phyloP scores from a whole-genome alignment of 805 yeast genomes.

The Nakazawaea pomicola region DNA sequence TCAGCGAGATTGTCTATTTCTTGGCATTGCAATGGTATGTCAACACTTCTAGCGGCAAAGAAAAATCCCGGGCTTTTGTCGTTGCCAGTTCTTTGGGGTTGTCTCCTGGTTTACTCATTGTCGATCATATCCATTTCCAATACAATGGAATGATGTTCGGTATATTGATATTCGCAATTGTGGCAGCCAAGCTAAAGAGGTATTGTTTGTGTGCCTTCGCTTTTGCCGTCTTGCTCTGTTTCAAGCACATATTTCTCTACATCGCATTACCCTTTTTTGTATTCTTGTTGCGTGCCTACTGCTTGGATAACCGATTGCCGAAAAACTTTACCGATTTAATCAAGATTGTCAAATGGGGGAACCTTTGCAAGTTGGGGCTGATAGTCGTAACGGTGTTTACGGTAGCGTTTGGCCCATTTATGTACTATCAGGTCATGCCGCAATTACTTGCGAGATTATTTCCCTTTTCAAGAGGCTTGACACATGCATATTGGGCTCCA shows the following conservation, averaged over 20 bases:
- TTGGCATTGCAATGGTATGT: constrained; percentile 68
- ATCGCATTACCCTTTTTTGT: constrained; percentile 92
- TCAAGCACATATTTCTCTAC: constrained; percentile 90
- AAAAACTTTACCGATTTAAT: constrained; percentile 22
- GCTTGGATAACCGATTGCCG: constrained; percentile 41
- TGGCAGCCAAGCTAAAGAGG: constrained; percentile 57
- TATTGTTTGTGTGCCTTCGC: constrained; percentile 58
- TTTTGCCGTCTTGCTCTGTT: constrained; percentile 78
- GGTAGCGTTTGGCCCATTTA: constrained; percentile 77
- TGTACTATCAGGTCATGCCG: constrained; percentile 53
- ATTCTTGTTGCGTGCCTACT: constrained; percentile 67
- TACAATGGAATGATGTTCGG: constrained; percentile 95
- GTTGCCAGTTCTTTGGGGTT: constrained; percentile 77
- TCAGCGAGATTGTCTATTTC: constrained; percentile 69
- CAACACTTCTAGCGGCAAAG: constrained; percentile 35
- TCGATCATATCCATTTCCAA: constrained; percentile 96
- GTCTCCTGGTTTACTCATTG: constrained; percentile 84
- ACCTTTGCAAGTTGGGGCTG: constrained; percentile 55
- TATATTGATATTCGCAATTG: constrained; percentile 65
- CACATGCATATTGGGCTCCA: constrained; percentile 99
- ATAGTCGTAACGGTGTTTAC: constrained; percentile 58
- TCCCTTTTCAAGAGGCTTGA: constrained; percentile 91
- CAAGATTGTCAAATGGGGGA: constrained; percentile 44
- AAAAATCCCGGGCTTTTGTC: constrained; percentile 55
- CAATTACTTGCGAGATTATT: constrained; percentile 68